Base-by-base conservation (phyloP, 2,329 filamentous ascomycete genomes). In the Pezizomycotina sp. region DNA sequence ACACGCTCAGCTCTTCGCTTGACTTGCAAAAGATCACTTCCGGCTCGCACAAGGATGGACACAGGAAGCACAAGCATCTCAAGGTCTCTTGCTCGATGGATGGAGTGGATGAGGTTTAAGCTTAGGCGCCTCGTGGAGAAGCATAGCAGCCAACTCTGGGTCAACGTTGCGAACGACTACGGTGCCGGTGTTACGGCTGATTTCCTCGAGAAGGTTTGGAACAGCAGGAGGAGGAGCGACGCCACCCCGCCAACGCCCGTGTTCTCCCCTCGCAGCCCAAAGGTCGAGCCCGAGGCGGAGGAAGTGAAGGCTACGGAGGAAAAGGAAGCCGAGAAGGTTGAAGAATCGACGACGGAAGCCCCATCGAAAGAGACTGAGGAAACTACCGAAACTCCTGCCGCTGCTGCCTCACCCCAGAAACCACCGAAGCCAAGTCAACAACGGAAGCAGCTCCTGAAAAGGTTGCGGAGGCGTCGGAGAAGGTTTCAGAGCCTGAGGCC, bases 61-160 rank as follows among this genome's bases (percentile, higher is more conserved):
- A 37, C 37, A 31, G 41, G 29, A 47, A 49, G 27, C 32, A 35
- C 21, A 42, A 47, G 32, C 42, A 44, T 29, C 42, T 42, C 16
- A 29, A 45, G 31, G 45, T 50, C 38, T 34, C 45, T 46, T 44
- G 47, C 47, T 30, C 42, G 27, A 35, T 38, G 20, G 18, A 50
- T 23, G 46, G 56, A 31, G 64, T 77, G 45, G 72, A 80, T 55
- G 64, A 73, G 50, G 61, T 25, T 66, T 18, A 74, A 76, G 30
- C 71, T 86, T 15, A 68, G 71, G 30, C 63, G 68, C 42, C 69
- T 83, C 48, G 84, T 84, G 56, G 67, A 72, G 34, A 61, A 68
- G 5, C 77, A 81, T 57, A 71, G 76, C 27, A 62, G 66, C 32
- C 67, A 69, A 6, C 84, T 86, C 60, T 86, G 79, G 78, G 63